Conservation (phyloP, 2,329 filamentous ascomycete species). For the Neoascochyta sp. region DNA sequence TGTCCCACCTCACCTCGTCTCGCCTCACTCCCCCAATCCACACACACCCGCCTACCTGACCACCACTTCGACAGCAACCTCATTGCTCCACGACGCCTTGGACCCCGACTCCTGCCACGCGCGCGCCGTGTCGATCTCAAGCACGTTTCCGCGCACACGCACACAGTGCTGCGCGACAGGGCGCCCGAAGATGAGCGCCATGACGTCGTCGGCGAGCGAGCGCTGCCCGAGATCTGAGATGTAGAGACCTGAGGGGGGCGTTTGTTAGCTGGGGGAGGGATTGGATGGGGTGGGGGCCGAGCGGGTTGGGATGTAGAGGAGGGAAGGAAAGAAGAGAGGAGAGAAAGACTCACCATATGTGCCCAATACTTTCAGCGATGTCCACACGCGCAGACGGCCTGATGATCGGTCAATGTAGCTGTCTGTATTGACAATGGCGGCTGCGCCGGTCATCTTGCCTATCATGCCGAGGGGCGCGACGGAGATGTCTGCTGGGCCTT, state of each 20-base stretch:
- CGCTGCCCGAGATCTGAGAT: constrained; percentile 64
- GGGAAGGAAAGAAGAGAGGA: neutral
- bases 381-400: constrained; percentile 61
- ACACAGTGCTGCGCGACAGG: constrained; percentile 67
- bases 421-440: constrained; percentile 65
- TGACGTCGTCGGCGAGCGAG: constrained; percentile 61
- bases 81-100: constrained; percentile 70
- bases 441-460: constrained; percentile 85
- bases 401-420: constrained; percentile 55
- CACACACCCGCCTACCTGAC: too few species aligned
- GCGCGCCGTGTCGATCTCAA: constrained; percentile 71
- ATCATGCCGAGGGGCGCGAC: constrained; percentile 74
- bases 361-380: constrained; percentile 76
- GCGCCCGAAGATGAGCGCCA: constrained; percentile 69
- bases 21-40: too few species aligned
- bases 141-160: constrained; percentile 56
- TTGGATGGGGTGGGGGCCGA: too few species aligned
- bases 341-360: constrained; percentile 61
- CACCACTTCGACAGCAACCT: constrained; percentile 33
- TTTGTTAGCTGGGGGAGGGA: constrained; percentile 5
- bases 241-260: constrained; percentile 70
- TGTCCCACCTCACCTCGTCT: too few species aligned
- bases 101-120: constrained; percentile 76
- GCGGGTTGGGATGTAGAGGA: too few species aligned
- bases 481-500: constrained; percentile 40